Evolutionary conservation across 1,284 basidiomycete species (phyloP).

Genomic region (Pyrrhoderma lamaoense): DNA sequence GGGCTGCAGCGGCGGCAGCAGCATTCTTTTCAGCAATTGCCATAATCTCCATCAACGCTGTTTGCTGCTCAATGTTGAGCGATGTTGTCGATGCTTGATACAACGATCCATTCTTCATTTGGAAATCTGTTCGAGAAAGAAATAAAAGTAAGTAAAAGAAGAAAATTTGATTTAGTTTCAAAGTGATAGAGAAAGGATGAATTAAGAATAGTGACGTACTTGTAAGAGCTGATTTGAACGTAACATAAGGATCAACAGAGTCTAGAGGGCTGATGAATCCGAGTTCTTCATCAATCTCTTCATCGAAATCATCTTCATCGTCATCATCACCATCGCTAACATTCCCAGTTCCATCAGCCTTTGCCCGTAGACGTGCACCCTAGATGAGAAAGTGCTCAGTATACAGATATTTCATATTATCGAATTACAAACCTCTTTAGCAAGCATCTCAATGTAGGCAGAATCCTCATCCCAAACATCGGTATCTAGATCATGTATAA

Average conservation of each 20-base stretch:
- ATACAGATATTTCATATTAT: constrained; percentile 2
- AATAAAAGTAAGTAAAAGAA: background rate
- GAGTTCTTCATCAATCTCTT: constrained; percentile 68
- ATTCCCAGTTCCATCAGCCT: constrained; percentile 37
- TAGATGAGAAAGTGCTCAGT: constrained; percentile 24
- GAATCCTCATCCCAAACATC: constrained; percentile 78
- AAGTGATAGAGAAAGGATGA: constrained; percentile 5
- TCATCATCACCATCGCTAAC: constrained; percentile 43
- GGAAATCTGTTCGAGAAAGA: constrained; percentile 45
- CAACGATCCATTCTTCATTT: constrained; percentile 55
- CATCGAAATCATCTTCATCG: constrained; percentile 37
- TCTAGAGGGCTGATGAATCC: constrained; percentile 76
- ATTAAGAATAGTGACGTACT: constrained; percentile 40
- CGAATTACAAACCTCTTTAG: constrained; percentile 53
- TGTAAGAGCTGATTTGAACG: constrained; percentile 69
- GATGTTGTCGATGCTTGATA: constrained; percentile 69
- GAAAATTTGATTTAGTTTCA: background rate
- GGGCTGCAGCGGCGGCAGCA: background rate
- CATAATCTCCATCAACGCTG: constrained; percentile 77
- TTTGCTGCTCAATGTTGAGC: constrained; percentile 65
- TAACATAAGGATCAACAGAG: constrained; percentile 58
- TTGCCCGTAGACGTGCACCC: constrained; percentile 64
- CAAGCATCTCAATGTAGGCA: constrained; percentile 73
- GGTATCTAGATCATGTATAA: constrained; percentile 11
- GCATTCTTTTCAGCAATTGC: constrained; percentile 38